A percentile compares a stretch with the other conserved stretches of the same genome.
phyloP scores from a whole-genome alignment of 2,329 filamentous ascomycete genomes.

The Fusarium beomiforme region DNA sequence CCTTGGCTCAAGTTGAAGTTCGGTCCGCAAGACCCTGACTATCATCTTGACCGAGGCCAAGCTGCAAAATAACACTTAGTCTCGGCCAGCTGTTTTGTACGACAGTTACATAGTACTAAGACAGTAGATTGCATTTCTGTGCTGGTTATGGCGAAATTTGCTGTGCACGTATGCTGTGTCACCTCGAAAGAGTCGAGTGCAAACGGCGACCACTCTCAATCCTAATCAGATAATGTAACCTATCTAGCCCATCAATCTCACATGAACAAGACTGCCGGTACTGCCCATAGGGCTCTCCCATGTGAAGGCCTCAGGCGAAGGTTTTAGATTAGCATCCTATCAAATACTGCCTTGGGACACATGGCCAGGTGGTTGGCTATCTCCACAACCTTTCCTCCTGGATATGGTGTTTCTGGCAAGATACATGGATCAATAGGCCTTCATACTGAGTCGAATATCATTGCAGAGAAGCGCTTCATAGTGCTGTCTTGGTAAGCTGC shows the following conservation, averaged over 20 bases:
- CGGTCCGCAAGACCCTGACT: slow-evolving; percentile 24
- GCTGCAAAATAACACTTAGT: slow-evolving; percentile 6
- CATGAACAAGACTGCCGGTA: background rate
- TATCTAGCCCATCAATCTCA: background rate
- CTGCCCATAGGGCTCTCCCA: background rate
- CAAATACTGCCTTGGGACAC: background rate
- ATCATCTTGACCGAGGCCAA: slow-evolving; percentile 28
- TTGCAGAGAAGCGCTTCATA: background rate
- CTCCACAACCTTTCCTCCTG: background rate
- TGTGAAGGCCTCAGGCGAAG: background rate
- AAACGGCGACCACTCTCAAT: background rate
- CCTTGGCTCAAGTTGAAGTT: background rate
- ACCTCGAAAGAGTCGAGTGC: background rate
- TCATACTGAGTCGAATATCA: background rate
- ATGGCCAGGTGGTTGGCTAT: slow-evolving; percentile 20
- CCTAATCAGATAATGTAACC: background rate
- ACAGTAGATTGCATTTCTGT: slow-evolving; percentile 6
- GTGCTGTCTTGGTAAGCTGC: background rate
- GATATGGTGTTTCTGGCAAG: background rate
- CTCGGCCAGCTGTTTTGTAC: too few relatives aligned
- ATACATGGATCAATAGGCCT: background rate
- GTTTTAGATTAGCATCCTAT: background rate
- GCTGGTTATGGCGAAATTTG: background rate
- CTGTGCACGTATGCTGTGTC: background rate
- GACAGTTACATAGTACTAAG: too few relatives aligned